Conservation (phyloP, 768 basidiomycete genomes). For the Nidularia sp. region DNA sequence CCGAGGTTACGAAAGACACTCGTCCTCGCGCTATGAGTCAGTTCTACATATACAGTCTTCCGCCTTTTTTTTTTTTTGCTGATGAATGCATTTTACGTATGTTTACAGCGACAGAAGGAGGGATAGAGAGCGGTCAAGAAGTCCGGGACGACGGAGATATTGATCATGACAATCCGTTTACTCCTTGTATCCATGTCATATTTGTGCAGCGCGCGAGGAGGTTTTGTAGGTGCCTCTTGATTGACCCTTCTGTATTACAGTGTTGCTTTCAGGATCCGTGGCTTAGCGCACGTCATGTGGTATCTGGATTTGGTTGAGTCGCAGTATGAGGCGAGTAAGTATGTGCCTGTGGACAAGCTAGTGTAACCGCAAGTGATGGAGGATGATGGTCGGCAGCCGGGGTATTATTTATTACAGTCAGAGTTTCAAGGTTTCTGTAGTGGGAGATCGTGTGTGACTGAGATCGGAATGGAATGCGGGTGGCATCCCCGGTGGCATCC, state of each 20-base stretch:
- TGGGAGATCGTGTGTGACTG: too few relatives aligned
- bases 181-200: too few relatives aligned
- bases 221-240: background rate
- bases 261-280: background rate
- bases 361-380: too few relatives aligned
- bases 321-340: too few relatives aligned
- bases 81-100: constrained; percentile 16
- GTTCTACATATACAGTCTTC: constrained; percentile 24
- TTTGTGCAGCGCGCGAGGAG: background rate
- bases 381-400: too few relatives aligned
- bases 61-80: constrained; percentile 14
- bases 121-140: constrained; percentile 72
- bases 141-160: constrained; percentile 62
- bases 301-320: too few relatives aligned
- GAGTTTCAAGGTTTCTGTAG: too few relatives aligned
- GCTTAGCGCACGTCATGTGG: too few relatives aligned
- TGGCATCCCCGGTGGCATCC: too few relatives aligned
- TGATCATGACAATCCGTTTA: constrained; percentile 18
- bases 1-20: constrained; percentile 66
- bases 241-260: background rate
- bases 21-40: constrained; percentile 71
- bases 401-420: too few relatives aligned
- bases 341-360: too few relatives aligned
- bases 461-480: too few relatives aligned
- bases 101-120: constrained; percentile 59